Evolutionary conservation across 768 basidiomycete species (phyloP).

Genomic region (Leccinum uliginosum): DNA sequence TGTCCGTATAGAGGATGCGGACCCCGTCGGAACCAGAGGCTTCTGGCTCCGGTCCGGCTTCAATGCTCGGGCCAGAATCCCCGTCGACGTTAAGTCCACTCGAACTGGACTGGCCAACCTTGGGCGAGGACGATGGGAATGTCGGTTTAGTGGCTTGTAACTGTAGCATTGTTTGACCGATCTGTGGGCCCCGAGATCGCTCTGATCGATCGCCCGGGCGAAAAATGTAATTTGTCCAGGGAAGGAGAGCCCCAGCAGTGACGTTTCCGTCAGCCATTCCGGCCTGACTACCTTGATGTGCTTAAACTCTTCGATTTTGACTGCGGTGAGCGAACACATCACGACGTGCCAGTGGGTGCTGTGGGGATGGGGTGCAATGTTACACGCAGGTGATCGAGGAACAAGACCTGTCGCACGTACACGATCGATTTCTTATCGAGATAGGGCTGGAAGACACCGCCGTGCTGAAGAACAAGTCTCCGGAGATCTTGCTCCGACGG

Average conservation of each 20-base stretch:
- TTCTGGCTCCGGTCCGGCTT: not conserved
- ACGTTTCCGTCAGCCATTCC: constrained; percentile 86
- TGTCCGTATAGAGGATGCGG: constrained; percentile 33
- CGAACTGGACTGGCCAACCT: not conserved
- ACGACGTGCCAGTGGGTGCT: constrained; percentile 94
- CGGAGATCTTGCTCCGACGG: constrained; percentile 85
- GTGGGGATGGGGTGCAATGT: not conserved
- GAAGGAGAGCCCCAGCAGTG: constrained; percentile 59
- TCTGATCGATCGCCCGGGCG: constrained; percentile 47
- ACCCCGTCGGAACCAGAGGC: constrained; percentile 5
- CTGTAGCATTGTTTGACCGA: constrained; percentile 17
- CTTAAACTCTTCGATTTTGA: constrained; percentile 85
- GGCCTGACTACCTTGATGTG: constrained; percentile 87
- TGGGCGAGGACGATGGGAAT: not conserved
- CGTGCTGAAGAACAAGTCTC: constrained; percentile 74
- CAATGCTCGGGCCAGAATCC: constrained; percentile 1
- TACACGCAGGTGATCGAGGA: constrained; percentile 1
- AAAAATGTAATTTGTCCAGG: constrained; percentile 77
- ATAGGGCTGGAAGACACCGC: constrained; percentile 81
- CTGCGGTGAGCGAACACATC: constrained; percentile 85
- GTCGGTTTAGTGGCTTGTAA: constrained; percentile 4
- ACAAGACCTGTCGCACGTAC: constrained; percentile 37
- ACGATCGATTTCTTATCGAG: constrained; percentile 73
- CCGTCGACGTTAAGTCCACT: not conserved
- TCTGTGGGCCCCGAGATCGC: constrained; percentile 41